Conservation (phyloP, 2,329 filamentous ascomycete species). For the Botrytis byssoidea region DNA sequence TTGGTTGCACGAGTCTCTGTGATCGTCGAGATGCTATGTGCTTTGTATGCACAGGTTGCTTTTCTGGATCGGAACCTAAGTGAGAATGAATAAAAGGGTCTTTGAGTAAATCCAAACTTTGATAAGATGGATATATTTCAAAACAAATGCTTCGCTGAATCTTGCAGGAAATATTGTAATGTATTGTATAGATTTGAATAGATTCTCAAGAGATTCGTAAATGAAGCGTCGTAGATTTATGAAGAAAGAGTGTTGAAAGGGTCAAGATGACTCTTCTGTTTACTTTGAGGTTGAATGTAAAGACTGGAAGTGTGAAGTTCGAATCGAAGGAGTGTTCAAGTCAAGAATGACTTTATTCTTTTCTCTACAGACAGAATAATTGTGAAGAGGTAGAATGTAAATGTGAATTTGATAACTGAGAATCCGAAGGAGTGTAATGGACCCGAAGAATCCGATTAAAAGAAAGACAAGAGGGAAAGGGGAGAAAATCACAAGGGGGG, state of each 20-base stretch:
- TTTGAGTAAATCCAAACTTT: conserved; percentile 14
- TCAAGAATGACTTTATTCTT: not conserved
- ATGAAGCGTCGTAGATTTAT: not conserved
- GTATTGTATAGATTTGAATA: conserved; percentile 24
- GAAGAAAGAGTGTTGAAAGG: conserved; percentile 15
- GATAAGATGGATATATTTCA: not conserved
- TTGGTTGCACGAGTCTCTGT: conserved; percentile 20
- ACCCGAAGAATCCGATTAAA: conserved; percentile 44
- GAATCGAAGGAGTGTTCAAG: conserved; percentile 6
- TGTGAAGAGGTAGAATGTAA: not conserved
- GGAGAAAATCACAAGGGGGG: conserved; percentile 32
- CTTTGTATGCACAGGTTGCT: conserved; percentile 15
- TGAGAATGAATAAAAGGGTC: conserved; percentile 5
- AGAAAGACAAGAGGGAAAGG: conserved; percentile 37
- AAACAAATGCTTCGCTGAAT: conserved; percentile 35
- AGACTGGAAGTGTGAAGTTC: conserved; percentile 13
- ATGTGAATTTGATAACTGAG: conserved; percentile 27
- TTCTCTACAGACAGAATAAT: not conserved
- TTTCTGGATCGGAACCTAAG: conserved; percentile 5
- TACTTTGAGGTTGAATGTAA: conserved; percentile 22
- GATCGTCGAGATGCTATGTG: conserved; percentile 17
- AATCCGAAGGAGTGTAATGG: conserved; percentile 43
- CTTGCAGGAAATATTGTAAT: conserved; percentile 39
- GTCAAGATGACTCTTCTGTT: conserved; percentile 5
- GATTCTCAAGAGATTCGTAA: conserved; percentile 11